These are phyloP conservation scores for Aureobasidium pullulans DNA, from an alignment of 2,329 filamentous ascomycete species.

Conservation along the genomic window DNA sequence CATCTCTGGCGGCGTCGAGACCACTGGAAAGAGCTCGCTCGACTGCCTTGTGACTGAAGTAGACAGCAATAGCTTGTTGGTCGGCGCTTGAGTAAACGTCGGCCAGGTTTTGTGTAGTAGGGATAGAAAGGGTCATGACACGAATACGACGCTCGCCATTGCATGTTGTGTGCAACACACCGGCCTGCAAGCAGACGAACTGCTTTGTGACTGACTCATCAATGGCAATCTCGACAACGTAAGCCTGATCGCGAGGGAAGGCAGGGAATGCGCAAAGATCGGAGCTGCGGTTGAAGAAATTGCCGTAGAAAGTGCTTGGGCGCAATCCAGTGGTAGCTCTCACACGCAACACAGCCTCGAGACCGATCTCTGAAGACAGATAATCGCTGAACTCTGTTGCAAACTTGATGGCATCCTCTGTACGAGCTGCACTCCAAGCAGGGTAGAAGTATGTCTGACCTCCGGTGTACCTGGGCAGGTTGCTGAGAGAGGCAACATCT, in stretches of 20 bases:
- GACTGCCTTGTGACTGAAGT: slow-evolving; percentile 96
- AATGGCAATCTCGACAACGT: slow-evolving; percentile 96
- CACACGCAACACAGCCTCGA: slow-evolving; percentile 92
- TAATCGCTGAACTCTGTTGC: slow-evolving; percentile 95
- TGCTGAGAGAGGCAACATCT: slow-evolving; percentile 92
- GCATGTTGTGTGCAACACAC: slow-evolving; percentile 93
- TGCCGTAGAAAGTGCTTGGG: slow-evolving; percentile 98
- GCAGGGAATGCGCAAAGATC: slow-evolving; percentile 97
- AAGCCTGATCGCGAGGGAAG: slow-evolving; percentile 93
- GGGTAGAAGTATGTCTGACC: slow-evolving; percentile 99
- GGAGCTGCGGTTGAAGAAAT: slow-evolving; percentile 98
- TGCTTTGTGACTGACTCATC: slow-evolving; percentile 90
- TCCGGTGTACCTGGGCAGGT: slow-evolving; percentile 89
- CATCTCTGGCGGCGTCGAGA: slow-evolving; percentile 83
- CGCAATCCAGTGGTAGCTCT: slow-evolving; percentile 88
- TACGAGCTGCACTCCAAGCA: slow-evolving; percentile 89
- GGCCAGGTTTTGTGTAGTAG: slow-evolving; percentile 82
- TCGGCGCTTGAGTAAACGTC: slow-evolving; percentile 94
- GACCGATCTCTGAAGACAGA: slow-evolving; percentile 88
- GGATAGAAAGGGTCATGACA: slow-evolving; percentile 86
- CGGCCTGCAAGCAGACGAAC: slow-evolving; percentile 85
- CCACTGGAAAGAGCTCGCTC: slow-evolving; percentile 80
- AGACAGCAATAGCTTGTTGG: slow-evolving; percentile 84
- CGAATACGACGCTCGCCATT: slow-evolving; percentile 94
- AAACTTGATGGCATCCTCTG: slow-evolving; percentile 96